These are phyloP conservation scores for Bruguiera parviflora DNA, from an alignment of 345 rosid species.

Conservation along the genomic window DNA sequence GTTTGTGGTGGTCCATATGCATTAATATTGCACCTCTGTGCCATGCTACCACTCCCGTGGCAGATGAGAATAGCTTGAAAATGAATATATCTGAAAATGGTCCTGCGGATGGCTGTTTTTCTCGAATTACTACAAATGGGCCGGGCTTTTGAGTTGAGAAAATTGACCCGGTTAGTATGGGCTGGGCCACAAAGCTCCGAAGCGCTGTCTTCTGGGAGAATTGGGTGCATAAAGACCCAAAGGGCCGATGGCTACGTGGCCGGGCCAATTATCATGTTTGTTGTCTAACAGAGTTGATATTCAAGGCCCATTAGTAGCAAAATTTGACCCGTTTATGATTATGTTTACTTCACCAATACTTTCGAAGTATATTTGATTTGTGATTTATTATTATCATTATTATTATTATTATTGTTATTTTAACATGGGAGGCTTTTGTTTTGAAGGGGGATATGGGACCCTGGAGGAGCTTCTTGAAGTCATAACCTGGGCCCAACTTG, in stretches of 20 bases:
- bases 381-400: too few relatives aligned
- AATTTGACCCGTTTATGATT: too few relatives aligned
- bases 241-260: too few relatives aligned
- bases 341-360: too few relatives aligned
- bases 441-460: conserved; percentile 32
- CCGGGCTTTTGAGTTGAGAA: too few relatives aligned
- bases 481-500: conserved; percentile 38
- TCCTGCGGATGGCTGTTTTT: not conserved
- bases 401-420: not conserved
- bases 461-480: conserved; percentile 36
- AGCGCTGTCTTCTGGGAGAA: too few relatives aligned
- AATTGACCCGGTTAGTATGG: too few relatives aligned
- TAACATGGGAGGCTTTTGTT: not conserved
- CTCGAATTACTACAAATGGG: not conserved
- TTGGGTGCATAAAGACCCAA: too few relatives aligned
- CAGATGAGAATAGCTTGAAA: not conserved
- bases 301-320: too few relatives aligned
- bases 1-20: conserved; percentile 13
- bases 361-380: not conserved
- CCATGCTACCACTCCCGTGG: not conserved
- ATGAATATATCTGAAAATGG: not conserved
- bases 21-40: not conserved
- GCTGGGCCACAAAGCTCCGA: too few relatives aligned
- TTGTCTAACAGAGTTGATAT: too few relatives aligned
- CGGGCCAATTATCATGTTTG: too few relatives aligned